Conservation (phyloP, 2,329 filamentous ascomycete genomes). For the Cladosporium cucumerinum region DNA sequence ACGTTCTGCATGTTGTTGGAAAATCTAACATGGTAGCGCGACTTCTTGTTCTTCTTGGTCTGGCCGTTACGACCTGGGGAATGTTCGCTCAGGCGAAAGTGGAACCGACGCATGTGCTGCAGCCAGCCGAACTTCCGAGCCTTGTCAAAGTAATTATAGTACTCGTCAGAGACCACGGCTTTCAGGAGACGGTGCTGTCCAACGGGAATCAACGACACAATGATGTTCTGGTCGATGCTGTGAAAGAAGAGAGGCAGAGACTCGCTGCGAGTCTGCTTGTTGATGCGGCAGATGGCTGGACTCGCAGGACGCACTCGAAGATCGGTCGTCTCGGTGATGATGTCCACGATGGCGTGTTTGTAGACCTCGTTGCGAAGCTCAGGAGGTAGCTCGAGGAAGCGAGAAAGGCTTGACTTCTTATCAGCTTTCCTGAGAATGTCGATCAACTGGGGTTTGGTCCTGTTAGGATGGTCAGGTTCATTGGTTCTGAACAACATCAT, state of each 20-base stretch:
- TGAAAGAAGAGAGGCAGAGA: constrained; percentile 8
- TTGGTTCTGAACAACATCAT: neutral
- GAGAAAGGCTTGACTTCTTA: neutral
- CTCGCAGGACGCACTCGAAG: neutral
- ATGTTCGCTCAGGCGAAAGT: neutral
- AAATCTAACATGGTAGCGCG: neutral
- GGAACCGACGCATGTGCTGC: neutral
- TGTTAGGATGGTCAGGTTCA: neutral
- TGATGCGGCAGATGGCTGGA: constrained; percentile 4
- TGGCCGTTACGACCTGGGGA: neutral
- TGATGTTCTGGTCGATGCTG: neutral
- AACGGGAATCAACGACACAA: neutral
- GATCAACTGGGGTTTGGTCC: neutral
- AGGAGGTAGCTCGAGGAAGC: constrained; percentile 8
- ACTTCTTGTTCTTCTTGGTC: neutral
- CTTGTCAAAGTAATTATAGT: neutral
- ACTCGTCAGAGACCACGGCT: neutral
- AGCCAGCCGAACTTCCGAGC: neutral
- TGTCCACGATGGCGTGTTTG: neutral
- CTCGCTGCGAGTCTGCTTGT: neutral
- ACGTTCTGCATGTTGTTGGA: neutral
- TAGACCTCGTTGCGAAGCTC: constrained; percentile 17
- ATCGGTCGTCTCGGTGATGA: neutral
- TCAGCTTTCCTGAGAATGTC: neutral
- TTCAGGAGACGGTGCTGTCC: neutral